phyloP scores from a whole-genome alignment of 495 filamentous ascomycete genomes.

The Lophiostoma macrostomum region DNA sequence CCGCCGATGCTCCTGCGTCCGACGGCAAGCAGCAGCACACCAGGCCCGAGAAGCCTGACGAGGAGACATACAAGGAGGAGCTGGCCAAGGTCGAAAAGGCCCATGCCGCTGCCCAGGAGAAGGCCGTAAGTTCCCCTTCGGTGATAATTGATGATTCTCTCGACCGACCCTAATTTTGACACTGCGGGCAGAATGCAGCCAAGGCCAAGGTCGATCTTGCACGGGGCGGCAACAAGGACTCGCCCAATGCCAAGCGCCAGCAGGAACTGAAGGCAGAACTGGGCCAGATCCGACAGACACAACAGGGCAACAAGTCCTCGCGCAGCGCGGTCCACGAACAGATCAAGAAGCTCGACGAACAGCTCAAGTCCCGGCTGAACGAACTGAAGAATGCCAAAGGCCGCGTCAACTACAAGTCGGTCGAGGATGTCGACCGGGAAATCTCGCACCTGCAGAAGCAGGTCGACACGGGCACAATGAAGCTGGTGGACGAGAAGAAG shows the following conservation, averaged over 20 bases:
- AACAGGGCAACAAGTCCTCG: conserved; percentile 76
- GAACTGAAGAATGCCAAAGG: conserved; percentile 80
- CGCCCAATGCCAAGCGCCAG: conserved; percentile 69
- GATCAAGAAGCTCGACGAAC: conserved; percentile 79
- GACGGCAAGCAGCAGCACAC: conserved; percentile 31
- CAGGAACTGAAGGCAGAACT: conserved; percentile 76
- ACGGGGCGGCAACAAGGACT: conserved; percentile 71
- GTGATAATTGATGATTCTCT: no score
- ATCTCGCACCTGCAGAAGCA: conserved; percentile 76
- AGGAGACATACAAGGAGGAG: conserved; percentile 64
- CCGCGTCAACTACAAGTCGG: conserved; percentile 75
- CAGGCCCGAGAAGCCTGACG: conserved; percentile 65
- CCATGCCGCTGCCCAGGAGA: conserved; percentile 66
- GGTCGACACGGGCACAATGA: conserved; percentile 83
- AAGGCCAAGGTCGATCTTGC: conserved; percentile 80
- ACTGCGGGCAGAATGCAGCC: conserved; percentile 62
- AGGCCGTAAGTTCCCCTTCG: conserved; percentile 60
- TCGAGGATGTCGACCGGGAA: conserved; percentile 80
- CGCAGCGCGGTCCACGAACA: conserved; percentile 74
- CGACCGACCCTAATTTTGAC: no score
- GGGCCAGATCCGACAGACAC: conserved; percentile 70
- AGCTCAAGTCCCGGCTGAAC: conserved; percentile 72
- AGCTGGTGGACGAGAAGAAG: conserved; percentile 95
- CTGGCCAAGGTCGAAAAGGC: conserved; percentile 80
- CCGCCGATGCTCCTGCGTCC: conserved; percentile 21